These are phyloP conservation scores for Suillus subalutaceus DNA, from an alignment of 768 basidiomycete species.

Conservation along the genomic window DNA sequence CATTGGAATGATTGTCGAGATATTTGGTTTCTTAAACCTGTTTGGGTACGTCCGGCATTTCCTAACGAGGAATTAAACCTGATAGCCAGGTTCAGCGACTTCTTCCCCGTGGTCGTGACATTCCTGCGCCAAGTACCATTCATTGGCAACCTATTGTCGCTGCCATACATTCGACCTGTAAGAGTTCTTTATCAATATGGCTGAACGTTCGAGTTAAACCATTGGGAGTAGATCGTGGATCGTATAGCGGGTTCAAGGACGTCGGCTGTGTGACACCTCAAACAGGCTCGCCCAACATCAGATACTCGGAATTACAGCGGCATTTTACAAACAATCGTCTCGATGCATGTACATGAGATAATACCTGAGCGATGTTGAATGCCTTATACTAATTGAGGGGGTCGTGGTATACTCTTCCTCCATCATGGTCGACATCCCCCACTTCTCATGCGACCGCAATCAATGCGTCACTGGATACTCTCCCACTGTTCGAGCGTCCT, in stretches of 20 bases:
- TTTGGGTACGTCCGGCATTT: slow-evolving; percentile 69
- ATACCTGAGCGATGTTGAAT: background rate
- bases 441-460: slow-evolving; percentile 5
- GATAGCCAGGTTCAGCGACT: slow-evolving; percentile 66
- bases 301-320: background rate
- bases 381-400: background rate
- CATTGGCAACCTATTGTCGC: slow-evolving; percentile 80
- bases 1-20: slow-evolving; percentile 90
- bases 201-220: background rate
- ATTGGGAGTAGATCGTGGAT: slow-evolving; percentile 63
- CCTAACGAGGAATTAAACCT: slow-evolving; percentile 9
- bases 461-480: background rate
- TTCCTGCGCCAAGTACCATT: slow-evolving; percentile 94
- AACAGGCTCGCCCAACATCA: background rate
- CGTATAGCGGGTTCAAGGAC: slow-evolving; percentile 79
- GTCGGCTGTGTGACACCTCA: slow-evolving; percentile 57
- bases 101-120: slow-evolving; percentile 98
- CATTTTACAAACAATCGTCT: background rate
- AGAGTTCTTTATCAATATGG: slow-evolving; percentile 25
- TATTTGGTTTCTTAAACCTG: slow-evolving; percentile 95
- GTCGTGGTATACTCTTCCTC: background rate
- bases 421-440: background rate
- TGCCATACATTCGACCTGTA: slow-evolving; percentile 88
- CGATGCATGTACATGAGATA: background rate
- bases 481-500: background rate